A percentile compares a stretch with the other conserved stretches of the same genome.
These are phyloP conservation scores for Yamadazyma triangularis DNA, from an alignment of 1,139 yeast genomes.

Conservation along the genomic window DNA sequence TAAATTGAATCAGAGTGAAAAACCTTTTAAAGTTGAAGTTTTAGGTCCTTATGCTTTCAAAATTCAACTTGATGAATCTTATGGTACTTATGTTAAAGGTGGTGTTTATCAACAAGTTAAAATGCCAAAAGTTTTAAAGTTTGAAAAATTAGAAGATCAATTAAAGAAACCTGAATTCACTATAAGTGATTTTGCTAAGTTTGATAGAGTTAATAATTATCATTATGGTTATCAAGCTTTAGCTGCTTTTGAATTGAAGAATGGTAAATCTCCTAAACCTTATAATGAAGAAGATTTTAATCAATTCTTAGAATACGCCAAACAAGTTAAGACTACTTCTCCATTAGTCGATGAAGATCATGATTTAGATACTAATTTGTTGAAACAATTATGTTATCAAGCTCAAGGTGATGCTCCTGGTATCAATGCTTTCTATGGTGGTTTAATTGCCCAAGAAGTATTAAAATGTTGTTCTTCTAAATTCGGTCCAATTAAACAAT, in stretches of 20 bases:
- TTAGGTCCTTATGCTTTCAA: slow-evolving; percentile 92
- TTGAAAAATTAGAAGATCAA: slow-evolving; percentile 62
- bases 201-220: slow-evolving; percentile 84
- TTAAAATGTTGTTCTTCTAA: slow-evolving; percentile 93
- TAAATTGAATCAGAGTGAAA: slow-evolving; percentile 59
- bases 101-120: slow-evolving; percentile 93
- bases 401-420: slow-evolving; percentile 93
- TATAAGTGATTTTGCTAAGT: slow-evolving; percentile 86
- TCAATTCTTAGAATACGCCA: slow-evolving; percentile 58
- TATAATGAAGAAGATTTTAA: slow-evolving; percentile 70
- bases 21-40: slow-evolving; percentile 72
- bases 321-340: slow-evolving; percentile 54
- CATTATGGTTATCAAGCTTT: slow-evolving; percentile 93
- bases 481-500: slow-evolving; percentile 86
- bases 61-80: slow-evolving; percentile 45
- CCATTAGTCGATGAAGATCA: slow-evolving; percentile 59
- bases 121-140: slow-evolving; percentile 62
- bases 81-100: slow-evolving; percentile 71
- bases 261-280: slow-evolving; percentile 74
- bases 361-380: slow-evolving; percentile 57
- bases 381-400: slow-evolving; percentile 74
- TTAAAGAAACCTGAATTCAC: slow-evolving; percentile 73
- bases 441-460: slow-evolving; percentile 94
- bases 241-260: slow-evolving; percentile 62
- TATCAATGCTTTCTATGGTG: slow-evolving; percentile 86